Percentiles rank a stretch among this genome's conserved stretches.
phyloP scores from a whole-genome alignment of 805 yeast genomes.

The Suhomyces sp. region DNA sequence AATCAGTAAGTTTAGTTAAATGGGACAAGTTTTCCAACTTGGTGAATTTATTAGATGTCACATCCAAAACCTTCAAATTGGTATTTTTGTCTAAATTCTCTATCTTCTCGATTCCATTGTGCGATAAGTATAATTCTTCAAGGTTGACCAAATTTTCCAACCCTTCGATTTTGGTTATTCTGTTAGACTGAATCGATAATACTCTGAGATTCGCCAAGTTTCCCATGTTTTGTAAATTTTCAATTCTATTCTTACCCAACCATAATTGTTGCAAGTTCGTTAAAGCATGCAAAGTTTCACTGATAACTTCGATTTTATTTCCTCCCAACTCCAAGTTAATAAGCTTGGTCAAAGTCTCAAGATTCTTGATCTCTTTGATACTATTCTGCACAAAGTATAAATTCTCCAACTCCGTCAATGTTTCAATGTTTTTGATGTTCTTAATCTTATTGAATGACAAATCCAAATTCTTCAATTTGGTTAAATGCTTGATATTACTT shows the following conservation, averaged over 20 bases:
- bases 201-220: constrained; percentile 62
- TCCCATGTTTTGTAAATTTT: constrained; percentile 59
- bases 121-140: constrained; percentile 85
- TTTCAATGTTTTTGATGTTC: constrained; percentile 74
- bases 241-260: constrained; percentile 86
- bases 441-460: constrained; percentile 87
- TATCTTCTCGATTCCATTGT: constrained; percentile 70
- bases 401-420: constrained; percentile 58
- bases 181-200: constrained; percentile 85
- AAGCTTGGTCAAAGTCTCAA: constrained; percentile 55
- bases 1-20: constrained; percentile 71
- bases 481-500: constrained; percentile 59
- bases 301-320: constrained; percentile 59
- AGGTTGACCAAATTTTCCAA: constrained; percentile 66
- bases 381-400: constrained; percentile 87
- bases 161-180: constrained; percentile 76
- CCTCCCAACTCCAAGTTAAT: constrained; percentile 88
- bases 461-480: constrained; percentile 61
- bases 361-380: constrained; percentile 66
- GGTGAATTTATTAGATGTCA: constrained; percentile 69
- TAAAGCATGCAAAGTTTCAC: constrained; percentile 55
- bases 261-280: constrained; percentile 70
- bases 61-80: constrained; percentile 71
- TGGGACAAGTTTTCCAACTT: constrained; percentile 64
- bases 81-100: constrained; percentile 73